These are phyloP conservation scores for Alisma plantagoaquatica DNA, from an alignment of 106 monocot genomes.

Conservation along the genomic window DNA sequence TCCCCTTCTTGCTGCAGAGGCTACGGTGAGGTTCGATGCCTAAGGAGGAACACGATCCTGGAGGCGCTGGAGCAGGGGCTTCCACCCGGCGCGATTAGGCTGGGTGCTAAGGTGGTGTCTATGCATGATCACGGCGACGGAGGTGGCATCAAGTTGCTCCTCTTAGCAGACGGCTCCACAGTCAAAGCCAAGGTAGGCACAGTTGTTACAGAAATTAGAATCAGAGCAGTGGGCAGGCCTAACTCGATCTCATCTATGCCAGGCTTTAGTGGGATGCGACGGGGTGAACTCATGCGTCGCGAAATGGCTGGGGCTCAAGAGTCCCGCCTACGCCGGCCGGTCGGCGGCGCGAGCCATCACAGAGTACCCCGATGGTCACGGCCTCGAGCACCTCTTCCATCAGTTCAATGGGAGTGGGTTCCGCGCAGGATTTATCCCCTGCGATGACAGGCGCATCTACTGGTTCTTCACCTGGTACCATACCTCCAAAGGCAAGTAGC, in stretches of 20 bases:
- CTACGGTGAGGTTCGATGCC: too few relatives aligned
- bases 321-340: constrained; percentile 28
- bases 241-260: background rate
- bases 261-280: constrained; percentile 76
- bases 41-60: too few relatives aligned
- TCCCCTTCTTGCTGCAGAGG: too few relatives aligned
- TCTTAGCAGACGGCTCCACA: constrained; percentile 37
- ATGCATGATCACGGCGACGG: constrained; percentile 16
- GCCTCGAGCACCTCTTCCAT: constrained; percentile 17
- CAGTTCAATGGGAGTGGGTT: constrained; percentile 36
- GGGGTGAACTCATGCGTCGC: constrained; percentile 70
- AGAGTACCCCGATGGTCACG: constrained; percentile 39
- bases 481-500: constrained; percentile 10
- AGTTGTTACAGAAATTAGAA: background rate
- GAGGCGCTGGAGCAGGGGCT: constrained; percentile 39
- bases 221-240: too few relatives aligned
- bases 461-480: constrained; percentile 50
- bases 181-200: constrained; percentile 36
- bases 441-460: constrained; percentile 36
- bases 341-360: constrained; percentile 42
- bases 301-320: constrained; percentile 40
- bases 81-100: constrained; percentile 30
- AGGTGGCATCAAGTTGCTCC: constrained; percentile 11
- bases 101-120: constrained; percentile 31
- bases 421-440: constrained; percentile 31